A percentile compares a stretch with the other conserved stretches of the same genome.
These are phyloP conservation scores for Amanita exitialis DNA, from an alignment of 768 basidiomycete genomes.

Conservation along the genomic window DNA sequence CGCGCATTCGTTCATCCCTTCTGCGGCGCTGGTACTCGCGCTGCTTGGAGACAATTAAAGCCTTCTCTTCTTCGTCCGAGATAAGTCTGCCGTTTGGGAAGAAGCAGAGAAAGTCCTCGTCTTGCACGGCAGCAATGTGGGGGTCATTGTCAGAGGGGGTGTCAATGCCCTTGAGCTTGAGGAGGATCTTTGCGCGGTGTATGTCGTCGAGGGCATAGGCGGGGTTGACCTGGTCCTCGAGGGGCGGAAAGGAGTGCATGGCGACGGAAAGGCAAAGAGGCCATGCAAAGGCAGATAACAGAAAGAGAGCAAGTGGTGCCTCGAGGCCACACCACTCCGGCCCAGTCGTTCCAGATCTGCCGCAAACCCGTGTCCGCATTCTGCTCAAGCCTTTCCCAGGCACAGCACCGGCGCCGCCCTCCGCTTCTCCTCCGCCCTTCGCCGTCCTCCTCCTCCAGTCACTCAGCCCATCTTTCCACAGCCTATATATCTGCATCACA, in stretches of 20 bases:
- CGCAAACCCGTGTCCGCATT: conserved; percentile 33
- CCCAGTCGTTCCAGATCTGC: conserved; percentile 22
- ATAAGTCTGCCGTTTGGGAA: conserved; percentile 29
- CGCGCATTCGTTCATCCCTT: conserved; percentile 30
- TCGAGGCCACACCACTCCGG: conserved; percentile 8
- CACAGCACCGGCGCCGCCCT: conserved; percentile 22
- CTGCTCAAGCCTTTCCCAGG: conserved; percentile 24
- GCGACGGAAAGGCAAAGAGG: conserved; percentile 20
- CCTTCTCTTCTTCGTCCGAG: conserved; percentile 32
- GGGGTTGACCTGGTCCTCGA: conserved; percentile 56
- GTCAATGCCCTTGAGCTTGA: conserved; percentile 53
- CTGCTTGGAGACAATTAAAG: conserved; percentile 25
- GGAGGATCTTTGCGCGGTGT: conserved; percentile 53
- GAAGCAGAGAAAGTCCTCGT: conserved; percentile 39
- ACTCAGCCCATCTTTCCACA: conserved; percentile 14
- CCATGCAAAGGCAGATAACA: neutral
- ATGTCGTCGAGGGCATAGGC: conserved; percentile 63
- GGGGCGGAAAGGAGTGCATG: conserved; percentile 33
- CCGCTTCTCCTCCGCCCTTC: conserved; percentile 15
- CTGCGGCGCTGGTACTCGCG: conserved; percentile 25
- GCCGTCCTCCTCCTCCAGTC: conserved; percentile 22
- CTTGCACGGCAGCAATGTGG: conserved; percentile 48
- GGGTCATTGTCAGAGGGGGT: conserved; percentile 52
- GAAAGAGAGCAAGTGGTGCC: conserved; percentile 12
- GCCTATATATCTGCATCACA: conserved; percentile 35